Conservation (phyloP, 2,329 filamentous ascomycete genomes). For the Neopestalotiopsis rosae region DNA sequence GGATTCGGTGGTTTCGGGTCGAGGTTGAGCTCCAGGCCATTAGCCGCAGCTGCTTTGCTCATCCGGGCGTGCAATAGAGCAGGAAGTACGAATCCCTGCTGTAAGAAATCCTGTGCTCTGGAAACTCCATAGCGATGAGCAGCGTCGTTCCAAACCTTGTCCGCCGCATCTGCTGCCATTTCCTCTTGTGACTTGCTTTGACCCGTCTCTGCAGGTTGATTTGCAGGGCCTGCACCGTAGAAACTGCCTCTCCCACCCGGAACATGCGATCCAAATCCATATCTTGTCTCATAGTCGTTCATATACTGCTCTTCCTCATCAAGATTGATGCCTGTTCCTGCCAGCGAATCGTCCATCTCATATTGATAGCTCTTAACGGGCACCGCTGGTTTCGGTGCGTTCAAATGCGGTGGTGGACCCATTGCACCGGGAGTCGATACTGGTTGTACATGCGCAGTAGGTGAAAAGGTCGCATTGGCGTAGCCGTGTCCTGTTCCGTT, state of each 20-base stretch:
- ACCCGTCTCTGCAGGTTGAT: conserved; percentile 60
- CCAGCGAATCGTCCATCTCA: conserved; percentile 83
- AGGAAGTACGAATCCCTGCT: conserved; percentile 71
- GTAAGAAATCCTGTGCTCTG: conserved; percentile 71
- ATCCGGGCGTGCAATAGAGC: conserved; percentile 64
- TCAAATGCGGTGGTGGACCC: conserved; percentile 31
- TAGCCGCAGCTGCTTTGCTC: conserved; percentile 62
- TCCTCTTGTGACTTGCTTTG: conserved; percentile 62
- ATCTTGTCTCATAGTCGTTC: conserved; percentile 64
- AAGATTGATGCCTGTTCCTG: conserved; percentile 85
- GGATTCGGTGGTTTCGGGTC: conserved; percentile 54
- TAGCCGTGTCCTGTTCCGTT: conserved; percentile 25
- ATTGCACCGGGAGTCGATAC: conserved; percentile 36
- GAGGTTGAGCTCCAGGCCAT: conserved; percentile 60
- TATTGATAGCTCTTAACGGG: conserved; percentile 68
- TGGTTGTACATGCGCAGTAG: conserved; percentile 23
- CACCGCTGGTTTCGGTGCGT: conserved; percentile 59
- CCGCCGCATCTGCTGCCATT: conserved; percentile 68
- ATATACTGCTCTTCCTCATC: conserved; percentile 85
- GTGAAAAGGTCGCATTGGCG: conserved; percentile 35
- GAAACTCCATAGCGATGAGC: conserved; percentile 64
- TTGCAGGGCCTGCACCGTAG: conserved; percentile 69
- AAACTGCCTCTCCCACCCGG: conserved; percentile 62
- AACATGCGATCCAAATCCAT: conserved; percentile 60
- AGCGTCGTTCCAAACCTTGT: conserved; percentile 70